Evolutionary conservation across 2,329 filamentous ascomycete genomes (phyloP), one percentile per base, ranked within the genome.

Genomic region (Zasmidium cellare): DNA sequence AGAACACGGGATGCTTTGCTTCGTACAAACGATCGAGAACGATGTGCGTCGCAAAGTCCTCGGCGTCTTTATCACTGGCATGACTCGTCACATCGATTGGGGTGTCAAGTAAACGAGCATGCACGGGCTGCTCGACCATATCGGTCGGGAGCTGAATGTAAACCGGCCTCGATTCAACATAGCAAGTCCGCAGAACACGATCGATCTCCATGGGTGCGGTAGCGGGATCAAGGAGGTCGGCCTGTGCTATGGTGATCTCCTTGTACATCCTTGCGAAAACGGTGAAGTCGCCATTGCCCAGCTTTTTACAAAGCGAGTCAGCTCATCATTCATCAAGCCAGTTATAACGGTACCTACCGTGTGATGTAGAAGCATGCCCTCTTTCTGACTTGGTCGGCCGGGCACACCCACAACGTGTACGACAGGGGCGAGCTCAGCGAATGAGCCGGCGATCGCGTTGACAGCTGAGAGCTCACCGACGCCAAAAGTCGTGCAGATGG

Each of bases 101-200:
- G 0, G 79, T 87, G n/a, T 87, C 82, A 12, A 96, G 80, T 7
- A 87, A 80, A 48, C 84, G 81, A 35, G 89, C 91, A 70, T 93
- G 87, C 22, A 96, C 78, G 75, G 92, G 90, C 72, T 86, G 84
- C 65, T 86, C 78, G 9, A 90, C 86, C 81, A 94, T 89, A 71
- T 96, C 90, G 16, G 89, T 90, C 2, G 92, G 91, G 9, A 96
- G 79, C 71, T 87, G 87, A 66, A 96, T 86, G 75, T 96, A 96
- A 51, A 96, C 89, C 2, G 92, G 92, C 19, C 89, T 83, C 60
- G 87, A 90, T 56, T 84, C 80, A 46, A 90, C 75, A 77, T 84
- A 91, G 72, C 90, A 94, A 74, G 91, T 82, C 28, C 84, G 83
- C 24, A 96, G 81, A 2, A 88, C 85, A 67, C 90, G 82, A 72